Conservation (phyloP, 768 basidiomycete species). For the Termitomyces sp. region DNA sequence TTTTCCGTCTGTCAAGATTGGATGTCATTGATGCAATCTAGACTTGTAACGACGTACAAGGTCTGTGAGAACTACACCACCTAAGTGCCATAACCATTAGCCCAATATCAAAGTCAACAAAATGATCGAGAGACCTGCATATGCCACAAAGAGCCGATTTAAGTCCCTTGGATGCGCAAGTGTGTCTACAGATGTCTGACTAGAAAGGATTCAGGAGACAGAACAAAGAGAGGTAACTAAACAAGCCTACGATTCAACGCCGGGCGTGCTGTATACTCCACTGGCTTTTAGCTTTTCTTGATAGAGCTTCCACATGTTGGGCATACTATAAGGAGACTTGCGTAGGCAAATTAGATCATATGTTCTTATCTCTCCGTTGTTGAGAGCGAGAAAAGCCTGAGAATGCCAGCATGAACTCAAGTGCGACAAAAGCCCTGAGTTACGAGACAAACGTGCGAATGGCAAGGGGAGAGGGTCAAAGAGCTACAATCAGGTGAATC, state of each 20-base stretch:
- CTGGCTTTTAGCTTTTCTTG: slow-evolving; percentile 50
- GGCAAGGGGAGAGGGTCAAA: slow-evolving; percentile 62
- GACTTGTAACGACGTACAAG: slow-evolving; percentile 36
- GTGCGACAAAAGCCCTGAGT: slow-evolving; percentile 1
- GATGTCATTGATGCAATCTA: not conserved
- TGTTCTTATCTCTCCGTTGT: slow-evolving; percentile 60
- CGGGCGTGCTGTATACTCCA: slow-evolving; percentile 33
- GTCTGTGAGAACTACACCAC: slow-evolving; percentile 58
- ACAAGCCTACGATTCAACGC: slow-evolving; percentile 32
- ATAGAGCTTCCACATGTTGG: slow-evolving; percentile 74
- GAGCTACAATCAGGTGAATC: slow-evolving; percentile 34
- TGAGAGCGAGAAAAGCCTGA: slow-evolving; percentile 46
- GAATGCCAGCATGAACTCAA: slow-evolving; percentile 13
- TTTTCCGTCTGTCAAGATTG: slow-evolving; percentile 37
- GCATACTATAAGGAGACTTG: slow-evolving; percentile 63
- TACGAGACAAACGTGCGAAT: slow-evolving; percentile 56
- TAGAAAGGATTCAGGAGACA: slow-evolving; percentile 17
- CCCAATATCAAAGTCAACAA: not conserved
- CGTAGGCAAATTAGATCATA: slow-evolving; percentile 72
- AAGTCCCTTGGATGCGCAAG: slow-evolving; percentile 71
- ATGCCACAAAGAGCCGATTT: slow-evolving; percentile 71
- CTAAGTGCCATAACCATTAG: slow-evolving; percentile 30
- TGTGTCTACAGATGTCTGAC: slow-evolving; percentile 54
- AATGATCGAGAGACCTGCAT: slow-evolving; percentile 48
- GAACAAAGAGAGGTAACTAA: not conserved